Evolutionary conservation across 169 alveolate species (phyloP), one percentile per base, ranked within the genome.

Genomic region (Plasmodium chabaudi): DNA sequence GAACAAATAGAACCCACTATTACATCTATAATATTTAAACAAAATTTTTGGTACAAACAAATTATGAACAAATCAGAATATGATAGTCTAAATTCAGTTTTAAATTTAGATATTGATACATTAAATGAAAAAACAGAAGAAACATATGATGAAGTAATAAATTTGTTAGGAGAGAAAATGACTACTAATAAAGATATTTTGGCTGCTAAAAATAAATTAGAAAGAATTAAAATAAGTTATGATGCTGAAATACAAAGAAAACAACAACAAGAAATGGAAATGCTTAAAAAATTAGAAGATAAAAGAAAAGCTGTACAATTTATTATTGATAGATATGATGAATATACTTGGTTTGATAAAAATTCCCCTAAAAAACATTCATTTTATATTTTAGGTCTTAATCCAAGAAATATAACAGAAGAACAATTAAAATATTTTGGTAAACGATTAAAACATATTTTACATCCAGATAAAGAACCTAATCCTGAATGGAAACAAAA

Each of bases 381-480:
- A 19, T 92, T 72, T 72, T 93, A 93, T 71, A 89, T 92, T 10
- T 57, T 93, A 39, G 96, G 96, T 4, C 73, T 92, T 15, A 87
- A 92, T 13, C 95, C 95, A 2, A 73, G 73, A 65, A 47, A 21
- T 27, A 87, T 92, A 46, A 89, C 73, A 19, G 92, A 87, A 61
- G 94, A 84, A 17, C 68, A 70, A 34, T 39, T 93, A 39, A 70
- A 89, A 23, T 65, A 69, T 59, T 93, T 75, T 57, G 95, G 95
- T 0, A 88, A 91, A 53, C 86, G 93, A 75, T 77, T 93, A 47
- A 93, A 93, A 74, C 92, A 93, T 63, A 87, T 93, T 15, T 55
- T 93, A 15, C 96, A 93, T 61, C 96, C 96, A 9, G 96, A 93
- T 61, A 93, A 94, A 27, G 96, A 92, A 47, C 95, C 92, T 25